Conservation (phyloP, 1,284 basidiomycete genomes). For the Mycosarcoma mackinlayi region DNA sequence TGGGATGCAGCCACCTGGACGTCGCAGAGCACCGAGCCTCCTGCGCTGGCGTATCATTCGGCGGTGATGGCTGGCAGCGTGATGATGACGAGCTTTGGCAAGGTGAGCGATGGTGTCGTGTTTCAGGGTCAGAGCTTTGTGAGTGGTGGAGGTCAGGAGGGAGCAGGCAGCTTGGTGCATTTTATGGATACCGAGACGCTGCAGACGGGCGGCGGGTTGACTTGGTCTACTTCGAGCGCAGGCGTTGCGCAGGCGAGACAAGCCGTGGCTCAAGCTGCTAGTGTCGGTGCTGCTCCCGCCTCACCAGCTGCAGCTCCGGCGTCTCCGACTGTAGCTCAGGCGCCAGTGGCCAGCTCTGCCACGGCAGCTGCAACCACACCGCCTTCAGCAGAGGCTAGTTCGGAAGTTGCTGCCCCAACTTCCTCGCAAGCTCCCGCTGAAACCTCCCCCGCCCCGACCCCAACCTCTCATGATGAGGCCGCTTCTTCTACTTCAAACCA, state of each 20-base stretch:
- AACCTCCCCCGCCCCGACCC: not conserved
- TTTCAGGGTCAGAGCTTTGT: conserved; percentile 23
- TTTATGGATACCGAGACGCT: conserved; percentile 30
- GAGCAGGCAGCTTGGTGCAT: conserved; percentile 6
- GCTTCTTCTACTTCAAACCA: conserved; percentile 10
- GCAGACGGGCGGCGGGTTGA: conserved; percentile 26
- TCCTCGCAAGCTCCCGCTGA: not conserved
- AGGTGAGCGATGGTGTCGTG: conserved; percentile 11
- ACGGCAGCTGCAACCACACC: not conserved
- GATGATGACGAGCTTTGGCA: conserved; percentile 66
- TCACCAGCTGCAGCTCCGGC: not conserved
- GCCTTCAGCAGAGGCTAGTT: not conserved
- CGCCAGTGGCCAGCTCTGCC: not conserved
- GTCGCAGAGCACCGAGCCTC: conserved; percentile 23
- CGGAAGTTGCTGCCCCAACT: conserved; percentile 32
- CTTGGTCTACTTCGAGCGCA: conserved; percentile 30
- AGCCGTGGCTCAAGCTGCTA: conserved; percentile 21
- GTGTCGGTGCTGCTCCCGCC: conserved; percentile 2
- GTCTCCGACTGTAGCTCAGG: conserved; percentile 3
- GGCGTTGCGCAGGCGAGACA: conserved; percentile 27
- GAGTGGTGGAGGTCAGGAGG: not conserved
- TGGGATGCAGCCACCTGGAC: conserved; percentile 41
- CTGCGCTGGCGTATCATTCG: conserved; percentile 66
- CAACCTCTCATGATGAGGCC: not conserved
- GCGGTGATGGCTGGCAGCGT: conserved; percentile 59